Percentiles rank a stretch among this genome's conserved stretches.
Evolutionary conservation across 805 yeast genomes (phyloP).

Genomic region (Candida loeiensis): DNA sequence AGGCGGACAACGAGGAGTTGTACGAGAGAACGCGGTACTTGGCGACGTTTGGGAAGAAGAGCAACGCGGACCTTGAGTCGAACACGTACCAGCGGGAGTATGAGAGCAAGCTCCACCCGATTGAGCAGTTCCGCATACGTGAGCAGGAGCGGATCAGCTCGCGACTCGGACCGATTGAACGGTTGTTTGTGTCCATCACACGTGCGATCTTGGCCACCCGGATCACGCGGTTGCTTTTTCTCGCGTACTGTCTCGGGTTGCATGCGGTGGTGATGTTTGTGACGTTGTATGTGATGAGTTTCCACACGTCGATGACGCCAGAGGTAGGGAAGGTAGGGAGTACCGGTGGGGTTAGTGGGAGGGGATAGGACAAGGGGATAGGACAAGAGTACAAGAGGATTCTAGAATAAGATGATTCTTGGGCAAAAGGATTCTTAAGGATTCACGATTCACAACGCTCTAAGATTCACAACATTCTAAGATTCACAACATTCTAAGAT

Average conservation of each 20-base stretch:
- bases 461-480: no score
- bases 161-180: conserved; percentile 70
- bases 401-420: background rate
- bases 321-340: conserved; percentile 41
- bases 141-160: conserved; percentile 76
- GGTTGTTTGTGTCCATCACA: conserved; percentile 70
- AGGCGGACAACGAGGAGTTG: conserved; percentile 71
- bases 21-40: conserved; percentile 74
- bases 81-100: conserved; percentile 53
- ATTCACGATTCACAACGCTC: no score
- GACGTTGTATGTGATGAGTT: conserved; percentile 51
- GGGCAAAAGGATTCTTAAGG: no score
- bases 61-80: conserved; percentile 47
- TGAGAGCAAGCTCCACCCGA: conserved; percentile 78
- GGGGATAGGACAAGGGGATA: conserved; percentile 15
- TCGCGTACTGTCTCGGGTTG: conserved; percentile 68
- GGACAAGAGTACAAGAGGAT: background rate
- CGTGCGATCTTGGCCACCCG: conserved; percentile 73
- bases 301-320: conserved; percentile 44
- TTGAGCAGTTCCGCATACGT: conserved; percentile 72
- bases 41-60: conserved; percentile 42
- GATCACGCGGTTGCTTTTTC: conserved; percentile 66
- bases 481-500: no score
- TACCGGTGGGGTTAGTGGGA: conserved; percentile 33
- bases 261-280: conserved; percentile 71